Evolutionary conservation across 495 filamentous ascomycete genomes (phyloP).

Genomic region (Articulospora tetracladia): DNA sequence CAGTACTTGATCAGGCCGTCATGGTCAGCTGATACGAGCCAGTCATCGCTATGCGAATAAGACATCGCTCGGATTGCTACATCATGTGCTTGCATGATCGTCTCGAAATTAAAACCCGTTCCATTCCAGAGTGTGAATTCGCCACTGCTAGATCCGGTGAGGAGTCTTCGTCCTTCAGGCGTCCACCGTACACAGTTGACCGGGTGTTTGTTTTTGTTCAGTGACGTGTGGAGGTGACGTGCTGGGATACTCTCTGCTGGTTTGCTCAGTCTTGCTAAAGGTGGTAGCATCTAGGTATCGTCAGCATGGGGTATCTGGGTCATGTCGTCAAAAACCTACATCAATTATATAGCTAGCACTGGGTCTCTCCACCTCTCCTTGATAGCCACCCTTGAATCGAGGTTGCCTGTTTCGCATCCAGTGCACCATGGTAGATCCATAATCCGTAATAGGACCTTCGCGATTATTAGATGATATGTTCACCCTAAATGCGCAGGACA

Average conservation of each 20-base stretch:
- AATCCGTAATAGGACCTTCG: slow-evolving; percentile 85
- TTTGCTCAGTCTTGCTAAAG: slow-evolving; percentile 63
- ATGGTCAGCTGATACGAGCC: slow-evolving; percentile 93
- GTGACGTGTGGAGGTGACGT: slow-evolving; percentile 87
- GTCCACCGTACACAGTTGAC: slow-evolving; percentile 98
- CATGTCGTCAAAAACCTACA: slow-evolving; percentile 52
- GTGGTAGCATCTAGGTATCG: slow-evolving; percentile 72
- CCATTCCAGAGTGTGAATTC: slow-evolving; percentile 99
- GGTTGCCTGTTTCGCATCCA: slow-evolving; percentile 88
- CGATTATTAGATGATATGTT: background rate
- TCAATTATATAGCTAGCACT: slow-evolving; percentile 85
- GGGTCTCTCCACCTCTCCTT: slow-evolving; percentile 75
- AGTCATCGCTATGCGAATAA: slow-evolving; percentile 94
- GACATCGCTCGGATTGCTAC: slow-evolving; percentile 80
- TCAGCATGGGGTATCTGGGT: too few species aligned
- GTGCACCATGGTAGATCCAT: slow-evolving; percentile 86
- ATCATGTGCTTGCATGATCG: slow-evolving; percentile 97
- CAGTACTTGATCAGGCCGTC: slow-evolving; percentile 96
- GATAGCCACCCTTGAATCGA: slow-evolving; percentile 61
- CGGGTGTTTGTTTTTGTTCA: slow-evolving; percentile 96
- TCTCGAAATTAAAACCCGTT: slow-evolving; percentile 98
- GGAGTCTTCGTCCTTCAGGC: slow-evolving; percentile 83
- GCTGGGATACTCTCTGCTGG: slow-evolving; percentile 82
- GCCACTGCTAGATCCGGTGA: slow-evolving; percentile 92
- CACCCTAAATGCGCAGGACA: too few species aligned